Base-by-base conservation (phyloP, 345 rosid species). In the Eutrema japonicum region DNA sequence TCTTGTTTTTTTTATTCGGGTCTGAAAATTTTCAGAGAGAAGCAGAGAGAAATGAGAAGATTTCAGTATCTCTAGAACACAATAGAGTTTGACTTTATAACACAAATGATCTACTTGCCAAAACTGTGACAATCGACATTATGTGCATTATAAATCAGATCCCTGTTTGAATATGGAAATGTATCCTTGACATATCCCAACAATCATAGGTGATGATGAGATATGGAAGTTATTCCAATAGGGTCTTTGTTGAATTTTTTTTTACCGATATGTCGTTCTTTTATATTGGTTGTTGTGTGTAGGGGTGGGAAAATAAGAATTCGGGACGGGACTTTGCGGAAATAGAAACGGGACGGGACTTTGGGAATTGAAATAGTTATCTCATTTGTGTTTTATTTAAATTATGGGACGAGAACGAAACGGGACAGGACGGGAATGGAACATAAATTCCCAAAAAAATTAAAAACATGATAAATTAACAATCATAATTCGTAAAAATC, bases 151-250 rank as follows among this genome's bases (percentile, higher is more conserved):
- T 52, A 29, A 27, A 52, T 52, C 36, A 27, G 57, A 52, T 52
- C 57, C 57, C 56, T 22, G 26, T 22, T 22, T 22, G 26, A 2
- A 22, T 22, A 22, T 22, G 26, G 26, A 1, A 22, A 22, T 22
- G 1, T 22, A 22, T 22, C 26, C 26, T 22, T 22, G 26, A 22
- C 26, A 22, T 22, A 22, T 22, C 26, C 26, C 26, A 22, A 22
- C 26, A 22, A 22, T 22, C 57, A 52, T 29, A 52, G 57, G 60
- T 54, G 60, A 54, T 16, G 40, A n/a, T 32, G 35, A 53, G 58
- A 54, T 54, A 54, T 13, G 60, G 59, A 54, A 54, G 40, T 32
- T 54, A 54, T 32, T 30, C 3, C 38, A 32, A 54, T 9, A 32
- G 18, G 41, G 29, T 36, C n/a, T 56, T 16, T 36, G 22, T 57